Evolutionary conservation across 768 basidiomycete species (phyloP).

Genomic region (Kwoniella europaea): DNA sequence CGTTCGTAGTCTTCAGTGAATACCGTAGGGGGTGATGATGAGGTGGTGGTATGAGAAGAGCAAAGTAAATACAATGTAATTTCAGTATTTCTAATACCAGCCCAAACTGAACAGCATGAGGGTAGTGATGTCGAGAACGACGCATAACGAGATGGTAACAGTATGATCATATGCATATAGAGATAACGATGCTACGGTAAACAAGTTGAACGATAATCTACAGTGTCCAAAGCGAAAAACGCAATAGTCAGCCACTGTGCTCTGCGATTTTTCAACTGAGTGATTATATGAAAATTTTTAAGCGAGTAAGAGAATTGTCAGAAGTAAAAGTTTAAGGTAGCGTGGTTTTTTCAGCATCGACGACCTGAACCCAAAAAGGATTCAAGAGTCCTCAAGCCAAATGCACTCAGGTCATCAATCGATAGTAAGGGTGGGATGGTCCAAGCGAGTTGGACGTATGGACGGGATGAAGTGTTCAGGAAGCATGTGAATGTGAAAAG

Average conservation of each 20-base stretch:
- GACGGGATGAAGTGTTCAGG: not conserved
- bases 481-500: not conserved
- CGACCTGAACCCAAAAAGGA: constrained; percentile 20
- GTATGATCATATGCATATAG: not conserved
- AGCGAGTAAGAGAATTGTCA: constrained; percentile 19
- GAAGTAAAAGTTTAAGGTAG: constrained; percentile 34
- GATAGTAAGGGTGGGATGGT: constrained; percentile 5
- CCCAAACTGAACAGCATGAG: too few species aligned
- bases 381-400: constrained; percentile 52
- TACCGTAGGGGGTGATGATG: too few species aligned
- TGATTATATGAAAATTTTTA: constrained; percentile 6
- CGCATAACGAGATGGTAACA: not conserved
- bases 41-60: too few species aligned
- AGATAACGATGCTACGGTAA: not conserved
- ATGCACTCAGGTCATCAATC: constrained; percentile 57
- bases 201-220: not conserved
- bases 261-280: not conserved
- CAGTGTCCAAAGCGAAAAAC: not conserved
- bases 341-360: constrained; percentile 56
- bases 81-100: too few species aligned
- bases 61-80: too few species aligned
- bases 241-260: not conserved
- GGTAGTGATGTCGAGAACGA: too few species aligned
- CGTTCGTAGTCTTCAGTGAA: too few species aligned
- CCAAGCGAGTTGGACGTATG: not conserved